Conservation (phyloP, 2,329 filamentous ascomycete genomes). For the Alternaria triticimaculans region DNA sequence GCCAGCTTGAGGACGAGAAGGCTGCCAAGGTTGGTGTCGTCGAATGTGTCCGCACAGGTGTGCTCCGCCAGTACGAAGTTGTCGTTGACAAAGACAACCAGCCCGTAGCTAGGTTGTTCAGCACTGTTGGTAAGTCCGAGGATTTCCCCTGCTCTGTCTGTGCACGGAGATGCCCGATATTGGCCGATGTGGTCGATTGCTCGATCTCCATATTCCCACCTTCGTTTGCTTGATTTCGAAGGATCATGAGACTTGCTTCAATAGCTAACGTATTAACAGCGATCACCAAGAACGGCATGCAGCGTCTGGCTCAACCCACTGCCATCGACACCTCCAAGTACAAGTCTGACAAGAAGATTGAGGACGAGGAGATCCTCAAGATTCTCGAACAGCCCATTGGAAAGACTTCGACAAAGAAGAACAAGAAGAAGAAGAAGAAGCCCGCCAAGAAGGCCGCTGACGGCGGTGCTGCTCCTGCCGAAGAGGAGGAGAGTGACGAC, state of each 20-base stretch:
- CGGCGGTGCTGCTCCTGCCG: conserved; percentile 51
- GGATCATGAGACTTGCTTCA: neutral
- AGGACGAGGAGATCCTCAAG: conserved; percentile 92
- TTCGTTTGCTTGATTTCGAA: neutral
- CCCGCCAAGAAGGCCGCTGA: conserved; percentile 69
- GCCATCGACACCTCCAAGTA: conserved; percentile 78
- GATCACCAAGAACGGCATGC: conserved; percentile 96
- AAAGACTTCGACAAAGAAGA: conserved; percentile 73
- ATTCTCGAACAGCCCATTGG: conserved; percentile 86
- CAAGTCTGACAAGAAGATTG: conserved; percentile 98
- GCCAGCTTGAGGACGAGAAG: conserved; percentile 96
- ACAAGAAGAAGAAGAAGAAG: conserved; percentile 83
- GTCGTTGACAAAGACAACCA: conserved; percentile 90
- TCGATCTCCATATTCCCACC: neutral
- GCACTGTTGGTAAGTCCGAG: conserved; percentile 89
- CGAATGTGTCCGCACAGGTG: conserved; percentile 91
- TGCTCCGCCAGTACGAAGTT: conserved; percentile 95
- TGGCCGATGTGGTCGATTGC: neutral
- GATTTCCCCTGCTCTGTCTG: conserved; percentile 46
- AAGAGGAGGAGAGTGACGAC: conserved; percentile 43
- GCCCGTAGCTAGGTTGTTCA: conserved; percentile 85
- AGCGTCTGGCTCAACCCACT: conserved; percentile 79
- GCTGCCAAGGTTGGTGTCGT: conserved; percentile 94
- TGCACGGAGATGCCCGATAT: neutral
- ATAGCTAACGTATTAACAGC: conserved; percentile 59